Percentiles rank a stretch among this genome's conserved stretches.
Evolutionary conservation across 495 filamentous ascomycete genomes (phyloP).

Genomic region (Penicillium maclennaniae): DNA sequence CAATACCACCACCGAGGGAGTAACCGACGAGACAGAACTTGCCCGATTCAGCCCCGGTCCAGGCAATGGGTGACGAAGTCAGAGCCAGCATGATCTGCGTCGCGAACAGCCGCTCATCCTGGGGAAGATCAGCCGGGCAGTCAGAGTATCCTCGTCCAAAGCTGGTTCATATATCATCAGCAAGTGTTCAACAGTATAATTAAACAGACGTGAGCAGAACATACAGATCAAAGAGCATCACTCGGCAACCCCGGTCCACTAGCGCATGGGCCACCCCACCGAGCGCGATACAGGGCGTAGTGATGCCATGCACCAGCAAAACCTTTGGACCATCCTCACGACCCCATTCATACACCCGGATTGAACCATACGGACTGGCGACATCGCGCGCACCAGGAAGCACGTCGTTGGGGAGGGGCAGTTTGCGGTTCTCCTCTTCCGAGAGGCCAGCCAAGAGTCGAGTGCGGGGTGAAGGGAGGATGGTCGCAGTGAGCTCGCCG

Average conservation of each 20-base stretch:
- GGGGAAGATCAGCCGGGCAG: constrained; percentile 59
- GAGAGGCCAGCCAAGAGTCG: constrained; percentile 45
- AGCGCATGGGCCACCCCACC: constrained; percentile 64
- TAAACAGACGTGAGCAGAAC: constrained; percentile 2
- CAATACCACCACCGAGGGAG: constrained; percentile 78
- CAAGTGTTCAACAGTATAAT: no score
- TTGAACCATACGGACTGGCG: constrained; percentile 70
- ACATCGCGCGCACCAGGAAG: constrained; percentile 75
- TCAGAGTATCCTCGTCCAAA: constrained; percentile 80
- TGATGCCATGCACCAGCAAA: constrained; percentile 80
- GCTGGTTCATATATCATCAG: constrained; percentile 30
- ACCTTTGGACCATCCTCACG: constrained; percentile 77
- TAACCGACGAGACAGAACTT: constrained; percentile 76
- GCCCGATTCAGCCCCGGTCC: constrained; percentile 51
- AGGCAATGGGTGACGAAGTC: constrained; percentile 63
- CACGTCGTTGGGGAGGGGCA: constrained; percentile 71
- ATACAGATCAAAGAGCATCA: constrained; percentile 71
- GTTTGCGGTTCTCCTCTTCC: constrained; percentile 38
- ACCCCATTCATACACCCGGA: constrained; percentile 87
- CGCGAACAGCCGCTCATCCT: constrained; percentile 71
- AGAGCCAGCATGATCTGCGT: constrained; percentile 70
- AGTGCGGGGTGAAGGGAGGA: constrained; percentile 47
- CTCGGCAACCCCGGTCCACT: constrained; percentile 70
- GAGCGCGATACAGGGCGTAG: constrained; percentile 73
- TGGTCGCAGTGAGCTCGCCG: constrained; percentile 5